A percentile compares a stretch with the other conserved stretches of the same genome.
phyloP scores from a whole-genome alignment of 2,329 filamentous ascomycete genomes.

The Botrytis fragariae region DNA sequence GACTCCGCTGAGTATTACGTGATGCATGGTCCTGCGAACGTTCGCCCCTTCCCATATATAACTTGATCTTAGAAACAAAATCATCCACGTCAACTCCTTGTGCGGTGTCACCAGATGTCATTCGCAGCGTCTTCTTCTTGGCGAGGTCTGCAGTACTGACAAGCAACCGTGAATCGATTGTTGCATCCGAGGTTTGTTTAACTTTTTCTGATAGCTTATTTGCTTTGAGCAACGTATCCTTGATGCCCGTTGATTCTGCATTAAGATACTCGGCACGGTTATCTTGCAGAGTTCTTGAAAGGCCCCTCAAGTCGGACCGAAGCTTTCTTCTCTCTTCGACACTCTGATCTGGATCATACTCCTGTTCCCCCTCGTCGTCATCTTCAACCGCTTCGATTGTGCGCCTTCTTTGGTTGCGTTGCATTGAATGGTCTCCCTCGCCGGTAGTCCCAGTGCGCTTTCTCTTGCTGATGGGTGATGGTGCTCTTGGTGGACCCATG shows the following conservation, averaged over 20 bases:
- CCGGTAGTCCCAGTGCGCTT: slow-evolving; percentile 30
- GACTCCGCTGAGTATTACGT: slow-evolving; percentile 40
- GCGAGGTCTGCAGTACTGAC: slow-evolving; percentile 78
- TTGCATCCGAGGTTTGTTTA: slow-evolving; percentile 86
- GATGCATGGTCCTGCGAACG: slow-evolving; percentile 52
- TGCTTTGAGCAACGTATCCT: slow-evolving; percentile 63
- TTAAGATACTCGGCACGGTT: slow-evolving; percentile 70
- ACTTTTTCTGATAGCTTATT: slow-evolving; percentile 66
- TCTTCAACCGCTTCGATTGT: slow-evolving; percentile 38
- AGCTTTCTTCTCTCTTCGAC: slow-evolving; percentile 68
- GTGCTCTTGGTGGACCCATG: slow-evolving; percentile 39
- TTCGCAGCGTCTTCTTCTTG: slow-evolving; percentile 71
- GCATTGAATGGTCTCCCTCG: slow-evolving; percentile 24
- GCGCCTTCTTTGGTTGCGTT: slow-evolving; percentile 32
- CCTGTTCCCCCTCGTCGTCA: slow-evolving; percentile 41
- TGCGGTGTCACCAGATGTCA: slow-evolving; percentile 69
- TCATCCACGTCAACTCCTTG: slow-evolving; percentile 85
- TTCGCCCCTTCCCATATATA: slow-evolving; percentile 72
- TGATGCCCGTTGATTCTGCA: slow-evolving; percentile 61
- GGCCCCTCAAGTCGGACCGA: slow-evolving; percentile 65
- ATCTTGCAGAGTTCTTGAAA: slow-evolving; percentile 60
- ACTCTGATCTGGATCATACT: slow-evolving; percentile 82
- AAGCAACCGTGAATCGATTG: slow-evolving; percentile 83
- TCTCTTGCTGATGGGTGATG: slow-evolving; percentile 28
- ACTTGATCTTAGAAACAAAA: slow-evolving; percentile 85